Conservation (phyloP, 2,329 filamentous ascomycete species). For the Colletotrichum neosansevieriae region DNA sequence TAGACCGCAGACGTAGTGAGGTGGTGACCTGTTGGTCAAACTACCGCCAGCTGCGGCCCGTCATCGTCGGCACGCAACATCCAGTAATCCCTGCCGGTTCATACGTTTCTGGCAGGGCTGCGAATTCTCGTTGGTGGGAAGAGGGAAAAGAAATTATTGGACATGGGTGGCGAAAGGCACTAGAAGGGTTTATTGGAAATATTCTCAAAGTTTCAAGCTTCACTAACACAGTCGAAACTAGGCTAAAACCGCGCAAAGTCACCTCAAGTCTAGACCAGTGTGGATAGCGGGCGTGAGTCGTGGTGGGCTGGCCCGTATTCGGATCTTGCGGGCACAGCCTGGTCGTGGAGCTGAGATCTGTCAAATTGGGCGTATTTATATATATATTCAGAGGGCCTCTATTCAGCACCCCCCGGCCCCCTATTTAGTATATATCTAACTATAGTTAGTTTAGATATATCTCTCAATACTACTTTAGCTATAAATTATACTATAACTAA, state of each 20-base stretch:
- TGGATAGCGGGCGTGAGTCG: slow-evolving; percentile 27
- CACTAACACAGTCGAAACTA: slow-evolving; percentile 21
- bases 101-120: slow-evolving; percentile 6
- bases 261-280: slow-evolving; percentile 22
- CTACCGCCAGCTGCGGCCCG: background rate
- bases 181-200: slow-evolving; percentile 4
- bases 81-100: background rate
- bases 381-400: no score
- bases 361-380: no score
- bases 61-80: slow-evolving; percentile 9
- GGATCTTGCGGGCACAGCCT: background rate
- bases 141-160: no score
- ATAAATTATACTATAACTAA: no score
- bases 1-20: slow-evolving; percentile 5
- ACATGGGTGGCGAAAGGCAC: no score
- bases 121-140: slow-evolving; percentile 27
- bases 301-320: slow-evolving; percentile 4
- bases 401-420: no score
- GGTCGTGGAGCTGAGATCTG: background rate
- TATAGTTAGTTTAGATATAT: no score
- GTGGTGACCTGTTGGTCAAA: background rate
- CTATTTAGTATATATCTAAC: no score
- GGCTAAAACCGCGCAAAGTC: slow-evolving; percentile 7
- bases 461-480: no score
- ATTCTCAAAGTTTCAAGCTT: slow-evolving; percentile 14